A percentile compares a stretch with the other conserved stretches of the same genome.
Conservation (phyloP, 371 early-diverging fungal genomes). For the Phascolomyces articulosus region DNA sequence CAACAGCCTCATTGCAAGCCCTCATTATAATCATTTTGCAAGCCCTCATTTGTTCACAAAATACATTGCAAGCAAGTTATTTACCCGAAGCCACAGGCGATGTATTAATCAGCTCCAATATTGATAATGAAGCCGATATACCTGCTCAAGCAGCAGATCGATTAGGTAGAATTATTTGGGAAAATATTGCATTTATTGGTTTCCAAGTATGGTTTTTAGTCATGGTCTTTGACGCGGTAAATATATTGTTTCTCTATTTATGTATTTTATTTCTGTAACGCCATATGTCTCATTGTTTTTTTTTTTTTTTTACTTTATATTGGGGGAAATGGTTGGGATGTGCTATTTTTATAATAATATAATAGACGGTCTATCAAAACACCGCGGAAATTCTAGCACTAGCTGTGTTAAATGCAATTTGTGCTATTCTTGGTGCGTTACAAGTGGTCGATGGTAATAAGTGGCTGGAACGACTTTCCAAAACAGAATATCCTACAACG, state of each 20-base stretch:
- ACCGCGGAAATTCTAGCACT: slow-evolving; percentile 45
- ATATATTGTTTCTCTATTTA: slow-evolving; percentile 7
- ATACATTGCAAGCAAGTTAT: slow-evolving; percentile 23
- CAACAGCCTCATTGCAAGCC: slow-evolving; percentile 32
- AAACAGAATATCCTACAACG: slow-evolving; percentile 18
- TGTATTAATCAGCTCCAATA: slow-evolving; percentile 7
- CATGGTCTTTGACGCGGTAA: slow-evolving; percentile 54
- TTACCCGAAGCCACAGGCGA: slow-evolving; percentile 19
- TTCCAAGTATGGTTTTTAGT: slow-evolving; percentile 46
- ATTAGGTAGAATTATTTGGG: slow-evolving; percentile 43
- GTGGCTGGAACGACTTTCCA: slow-evolving; percentile 33
- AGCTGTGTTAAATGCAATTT: slow-evolving; percentile 44
- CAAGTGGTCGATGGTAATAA: slow-evolving; percentile 49
- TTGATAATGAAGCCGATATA: slow-evolving; percentile 19
- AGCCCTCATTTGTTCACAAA: slow-evolving; percentile 33
- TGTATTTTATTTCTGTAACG: too few species aligned
- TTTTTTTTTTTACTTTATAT: not conserved
- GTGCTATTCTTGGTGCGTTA: slow-evolving; percentile 47
- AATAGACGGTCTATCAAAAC: slow-evolving; percentile 49
- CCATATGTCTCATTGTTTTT: not conserved
- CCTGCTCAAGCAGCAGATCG: slow-evolving; percentile 31
- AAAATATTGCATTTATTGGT: slow-evolving; percentile 43
- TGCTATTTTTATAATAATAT: slow-evolving; percentile 2
- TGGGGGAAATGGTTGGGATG: too few species aligned
- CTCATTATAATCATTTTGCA: slow-evolving; percentile 35